phyloP scores from a whole-genome alignment of 208 protist species.

The Leishmania tropica region DNA sequence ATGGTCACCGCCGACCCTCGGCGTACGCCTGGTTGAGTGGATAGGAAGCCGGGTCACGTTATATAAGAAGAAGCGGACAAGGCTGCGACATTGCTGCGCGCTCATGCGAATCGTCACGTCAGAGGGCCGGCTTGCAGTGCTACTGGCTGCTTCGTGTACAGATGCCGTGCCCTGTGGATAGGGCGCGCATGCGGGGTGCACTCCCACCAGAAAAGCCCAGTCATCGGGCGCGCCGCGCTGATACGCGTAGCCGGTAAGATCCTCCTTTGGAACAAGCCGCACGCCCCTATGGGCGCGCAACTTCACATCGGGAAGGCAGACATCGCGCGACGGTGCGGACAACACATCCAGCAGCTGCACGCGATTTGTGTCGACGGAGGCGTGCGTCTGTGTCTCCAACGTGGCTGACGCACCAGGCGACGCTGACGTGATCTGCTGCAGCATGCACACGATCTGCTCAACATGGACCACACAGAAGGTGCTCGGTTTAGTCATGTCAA shows the following conservation, averaged over 20 bases:
- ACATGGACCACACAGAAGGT: conserved; percentile 21
- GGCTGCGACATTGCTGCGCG: conserved; percentile 10
- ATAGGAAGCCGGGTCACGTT: conserved; percentile 20
- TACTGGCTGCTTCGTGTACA: neutral
- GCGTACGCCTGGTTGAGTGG: neutral
- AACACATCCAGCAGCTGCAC: conserved; percentile 13
- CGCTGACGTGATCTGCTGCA: neutral
- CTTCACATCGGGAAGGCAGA: conserved; percentile 25
- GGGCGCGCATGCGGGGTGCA: conserved; percentile 8
- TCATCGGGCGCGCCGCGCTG: conserved; percentile 7
- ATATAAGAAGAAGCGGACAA: conserved; percentile 7
- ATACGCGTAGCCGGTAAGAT: conserved; percentile 23
- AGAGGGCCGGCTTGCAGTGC: neutral
- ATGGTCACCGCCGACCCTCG: neutral
- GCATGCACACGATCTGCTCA: conserved; percentile 1
- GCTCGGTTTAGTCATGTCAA: conserved; percentile 15
- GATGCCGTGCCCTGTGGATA: neutral
- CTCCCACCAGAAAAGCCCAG: conserved; percentile 10
- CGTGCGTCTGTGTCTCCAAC: neutral
- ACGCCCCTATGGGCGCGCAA: conserved; percentile 16
- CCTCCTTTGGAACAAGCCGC: conserved; percentile 26
- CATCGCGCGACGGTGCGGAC: neutral
- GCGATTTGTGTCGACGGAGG: conserved; percentile 10
- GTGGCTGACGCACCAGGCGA: neutral
- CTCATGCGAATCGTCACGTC: conserved; percentile 6